A percentile compares a stretch with the other conserved stretches of the same genome.
These are phyloP conservation scores for Monosporascus sp. DNA, from an alignment of 2,329 filamentous ascomycete genomes.

Conservation along the genomic window DNA sequence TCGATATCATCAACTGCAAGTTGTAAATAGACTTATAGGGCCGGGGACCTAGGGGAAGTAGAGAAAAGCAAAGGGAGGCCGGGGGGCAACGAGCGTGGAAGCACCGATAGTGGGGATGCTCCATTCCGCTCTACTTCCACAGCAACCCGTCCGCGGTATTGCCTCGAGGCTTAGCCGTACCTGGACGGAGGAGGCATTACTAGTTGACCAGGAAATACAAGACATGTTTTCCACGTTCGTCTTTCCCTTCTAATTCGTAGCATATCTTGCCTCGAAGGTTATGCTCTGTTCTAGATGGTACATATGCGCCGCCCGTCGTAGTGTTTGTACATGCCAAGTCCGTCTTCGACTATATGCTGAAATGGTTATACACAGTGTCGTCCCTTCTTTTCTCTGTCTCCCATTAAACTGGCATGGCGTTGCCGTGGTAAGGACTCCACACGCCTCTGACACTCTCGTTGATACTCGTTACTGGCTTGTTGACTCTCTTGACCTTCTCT, in stretches of 20 bases:
- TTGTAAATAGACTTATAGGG: slow-evolving; percentile 30
- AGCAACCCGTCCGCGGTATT: neutral
- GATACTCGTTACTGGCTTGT: slow-evolving; percentile 59
- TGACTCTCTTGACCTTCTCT: slow-evolving; percentile 62
- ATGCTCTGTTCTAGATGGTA: neutral
- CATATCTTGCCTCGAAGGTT: no score
- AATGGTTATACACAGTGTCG: neutral
- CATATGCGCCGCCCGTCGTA: neutral
- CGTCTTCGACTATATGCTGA: neutral
- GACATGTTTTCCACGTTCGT: neutral
- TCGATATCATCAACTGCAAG: slow-evolving; percentile 57
- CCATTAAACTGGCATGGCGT: slow-evolving; percentile 46
- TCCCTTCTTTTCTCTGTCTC: slow-evolving; percentile 5
- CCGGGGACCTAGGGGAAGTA: slow-evolving; percentile 3
- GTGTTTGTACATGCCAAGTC: neutral
- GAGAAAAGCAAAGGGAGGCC: neutral
- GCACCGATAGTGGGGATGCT: neutral
- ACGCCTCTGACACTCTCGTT: slow-evolving; percentile 64
- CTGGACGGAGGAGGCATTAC: neutral
- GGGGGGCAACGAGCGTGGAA: neutral
- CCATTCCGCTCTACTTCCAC: no score
- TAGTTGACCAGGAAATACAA: neutral
- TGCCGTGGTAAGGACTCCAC: slow-evolving; percentile 66
- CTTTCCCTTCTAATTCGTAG: neutral
- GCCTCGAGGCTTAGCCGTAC: neutral